Base-by-base conservation (phyloP, 2,329 filamentous ascomycete species). In the Pyrenochaeta sp. region DNA sequence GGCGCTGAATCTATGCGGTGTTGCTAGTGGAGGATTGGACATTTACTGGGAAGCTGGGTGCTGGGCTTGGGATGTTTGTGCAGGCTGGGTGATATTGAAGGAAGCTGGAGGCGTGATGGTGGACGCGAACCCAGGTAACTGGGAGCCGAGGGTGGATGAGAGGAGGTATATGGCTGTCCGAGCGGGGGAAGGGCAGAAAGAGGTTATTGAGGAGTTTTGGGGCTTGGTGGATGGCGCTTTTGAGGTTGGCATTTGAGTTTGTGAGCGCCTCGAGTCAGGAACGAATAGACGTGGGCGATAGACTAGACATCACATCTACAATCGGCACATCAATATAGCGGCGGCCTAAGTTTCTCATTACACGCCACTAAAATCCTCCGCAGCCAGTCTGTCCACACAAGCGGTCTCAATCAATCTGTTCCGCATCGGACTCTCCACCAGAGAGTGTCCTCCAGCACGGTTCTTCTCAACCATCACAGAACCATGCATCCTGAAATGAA, bases 51-150 rank as follows among this genome's bases (percentile, higher is more conserved):
- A 94, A 77, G 90, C 88, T 32, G 90, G 91, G 0, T 92, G 89
- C 74, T 94, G 90, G 85, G 89, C 90, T 1, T 94, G 90, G 90
- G 90, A 94, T 72, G 90, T 94, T 2, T 91, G 89, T 69, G 91
- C 91, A 4, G 90, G 87, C 0, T 93, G 90, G 90, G 86, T 88
- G 52, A 88, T 94, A 55, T 77, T 94, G 21, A 78, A 79, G 27
- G 90, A 94, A 78, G 89, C 90, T 0, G 91, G 90, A 0, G 90
- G 90, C 0, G 79, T 85, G 45, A 85, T 94, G 79, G 89, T 83
- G 7, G 83, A 88, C 69, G 89, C 87, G 4, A 92, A 93, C 71
- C 87, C 89, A 0, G 90, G 89, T 0, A 83, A 84, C 49, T 93
- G 90, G 90, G 71, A 83, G 39, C 79, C 83, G 4, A 74, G 67